Evolutionary conservation across 2,329 filamentous ascomycete species (phyloP), one percentile per base, ranked within the genome.

Genomic region (Phialophora verrucosa): DNA sequence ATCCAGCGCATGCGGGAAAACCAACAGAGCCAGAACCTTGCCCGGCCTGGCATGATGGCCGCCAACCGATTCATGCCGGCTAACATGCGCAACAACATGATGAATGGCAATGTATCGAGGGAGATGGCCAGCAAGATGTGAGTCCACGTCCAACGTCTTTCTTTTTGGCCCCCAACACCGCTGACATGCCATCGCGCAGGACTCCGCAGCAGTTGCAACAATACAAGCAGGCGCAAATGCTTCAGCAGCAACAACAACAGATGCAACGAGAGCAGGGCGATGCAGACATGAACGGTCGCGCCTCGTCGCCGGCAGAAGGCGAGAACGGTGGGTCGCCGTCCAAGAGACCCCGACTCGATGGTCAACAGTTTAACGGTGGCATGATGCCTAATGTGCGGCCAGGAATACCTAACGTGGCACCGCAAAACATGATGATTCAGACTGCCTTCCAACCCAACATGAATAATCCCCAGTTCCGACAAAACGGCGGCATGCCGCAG

Each of bases 311-410:
- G 7, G 88, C 89, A 59, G 90, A 90, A 44, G 89, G 88, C 62
- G 93, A 97, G 61, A 95, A 95, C 74, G 93, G 92, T 29, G 92
- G 93, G 4, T 98, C 94, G 35, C 94, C 94, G 1, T 94, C 91
- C 69, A 98, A 98, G 82, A 87, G 93, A 74, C 91, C 89, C 65
- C 91, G 93, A 64, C 86, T 97, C 67, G 91, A 93, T 70, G 88
- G 90, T 74, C 70, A 72, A 64, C 84, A 85, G 10, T 92, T 92
- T 79, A 91, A 91, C 76, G 88, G 89, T 69, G 90, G 89, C 73
- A 90, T 93, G 85, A 90, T 90, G 80, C 87, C 88, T 63, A 92
- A 91, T 78, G 90, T 90, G 73, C 87, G 85, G 70, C 90, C 89
- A 75, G 89, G 84, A 75, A 91, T 94, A 84, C 88, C 87, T 65